Conservation (phyloP, 805 yeast genomes). For the Ogataea paradorogensis region DNA sequence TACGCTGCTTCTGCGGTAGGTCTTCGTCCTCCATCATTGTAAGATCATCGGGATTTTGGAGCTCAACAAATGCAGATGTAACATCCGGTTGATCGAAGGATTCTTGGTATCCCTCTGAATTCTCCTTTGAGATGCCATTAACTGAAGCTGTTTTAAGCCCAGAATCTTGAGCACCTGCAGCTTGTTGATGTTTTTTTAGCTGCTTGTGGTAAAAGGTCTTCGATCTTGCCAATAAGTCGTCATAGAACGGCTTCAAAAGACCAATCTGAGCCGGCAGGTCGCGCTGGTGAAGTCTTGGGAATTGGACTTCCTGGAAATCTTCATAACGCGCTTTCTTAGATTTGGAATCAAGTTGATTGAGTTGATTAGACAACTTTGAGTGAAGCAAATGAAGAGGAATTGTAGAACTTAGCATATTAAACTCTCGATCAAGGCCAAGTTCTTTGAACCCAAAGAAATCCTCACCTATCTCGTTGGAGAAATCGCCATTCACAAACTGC, state of each 20-base stretch:
- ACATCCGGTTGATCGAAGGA: slow-evolving; percentile 7
- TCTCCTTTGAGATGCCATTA: slow-evolving; percentile 11
- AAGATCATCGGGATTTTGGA: slow-evolving; percentile 40
- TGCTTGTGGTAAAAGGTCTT: slow-evolving; percentile 40
- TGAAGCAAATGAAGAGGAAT: slow-evolving; percentile 89
- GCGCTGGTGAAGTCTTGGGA: slow-evolving; percentile 49
- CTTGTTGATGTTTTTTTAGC: slow-evolving; percentile 39
- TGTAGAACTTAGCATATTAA: slow-evolving; percentile 76
- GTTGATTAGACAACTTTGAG: slow-evolving; percentile 64
- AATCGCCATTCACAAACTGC: slow-evolving; percentile 92
- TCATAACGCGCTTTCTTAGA: slow-evolving; percentile 54
- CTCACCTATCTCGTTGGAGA: slow-evolving; percentile 89
- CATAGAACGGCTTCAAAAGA: slow-evolving; percentile 53
- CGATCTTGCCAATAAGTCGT: slow-evolving; percentile 40
- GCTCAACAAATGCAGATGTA: slow-evolving; percentile 21
- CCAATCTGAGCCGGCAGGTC: slow-evolving; percentile 56
- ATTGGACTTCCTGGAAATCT: slow-evolving; percentile 58
- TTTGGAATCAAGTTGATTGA: slow-evolving; percentile 43
- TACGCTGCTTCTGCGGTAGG: slow-evolving; percentile 73
- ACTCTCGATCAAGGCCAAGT: slow-evolving; percentile 88
- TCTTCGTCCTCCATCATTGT: slow-evolving; percentile 77
- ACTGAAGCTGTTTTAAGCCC: neutral
- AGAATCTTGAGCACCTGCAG: slow-evolving; percentile 3
- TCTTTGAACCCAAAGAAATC: slow-evolving; percentile 98
- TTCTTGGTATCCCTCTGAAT: neutral